Base-by-base conservation (phyloP, 176 grass and related monocot species). In the Olyra latifolia region DNA sequence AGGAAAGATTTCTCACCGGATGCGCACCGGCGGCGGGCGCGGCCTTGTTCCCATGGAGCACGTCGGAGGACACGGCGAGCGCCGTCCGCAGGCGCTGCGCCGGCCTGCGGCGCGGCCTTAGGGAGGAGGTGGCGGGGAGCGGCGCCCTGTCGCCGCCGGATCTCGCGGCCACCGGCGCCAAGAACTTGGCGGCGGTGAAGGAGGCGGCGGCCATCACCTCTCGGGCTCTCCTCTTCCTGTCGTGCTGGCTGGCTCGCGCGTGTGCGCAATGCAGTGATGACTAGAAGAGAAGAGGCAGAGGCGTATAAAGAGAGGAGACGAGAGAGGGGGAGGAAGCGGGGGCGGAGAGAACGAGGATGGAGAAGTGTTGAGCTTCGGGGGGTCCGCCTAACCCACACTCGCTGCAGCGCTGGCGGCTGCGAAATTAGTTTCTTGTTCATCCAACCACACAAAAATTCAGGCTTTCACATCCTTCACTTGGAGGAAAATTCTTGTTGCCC, bases 171-270 rank as follows among this genome's bases (percentile, higher is more conserved):
- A 80, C 42, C 59, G 87, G 89, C 70, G 73, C 69, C 56, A 87
- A 42, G 80, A 91, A 87, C 86, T 87, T 95, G 69, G 93, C 88
- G 88, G 95, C 86, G 67, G 95, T 84, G 83, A 95, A 93, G 90
- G 86, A 82, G 54, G 95, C 43, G 60, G 90, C 69, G 43, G 88
- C 44, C 72, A 87, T 88, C 52, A 83, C 53, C 6, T 49, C 42
- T 15, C 8, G 4, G 4, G 24, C 52, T 41, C 7, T 49, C 29
- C 27, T 27, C 70, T 44, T 6, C 38, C 3, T 6, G 25, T 30
- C 41, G 20, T 47, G 44, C 42, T 25, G 10, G 42, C 17, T 15
- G 8, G 29, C 28, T 13, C 5, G 44, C 24, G 8, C 7, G 52
- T 6, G n/a, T 7, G 54, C 14, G 71, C 38, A 46, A 61, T 69